These are phyloP conservation scores for Iris pallida DNA, from an alignment of 116 monocot genomes.

Conservation along the genomic window DNA sequence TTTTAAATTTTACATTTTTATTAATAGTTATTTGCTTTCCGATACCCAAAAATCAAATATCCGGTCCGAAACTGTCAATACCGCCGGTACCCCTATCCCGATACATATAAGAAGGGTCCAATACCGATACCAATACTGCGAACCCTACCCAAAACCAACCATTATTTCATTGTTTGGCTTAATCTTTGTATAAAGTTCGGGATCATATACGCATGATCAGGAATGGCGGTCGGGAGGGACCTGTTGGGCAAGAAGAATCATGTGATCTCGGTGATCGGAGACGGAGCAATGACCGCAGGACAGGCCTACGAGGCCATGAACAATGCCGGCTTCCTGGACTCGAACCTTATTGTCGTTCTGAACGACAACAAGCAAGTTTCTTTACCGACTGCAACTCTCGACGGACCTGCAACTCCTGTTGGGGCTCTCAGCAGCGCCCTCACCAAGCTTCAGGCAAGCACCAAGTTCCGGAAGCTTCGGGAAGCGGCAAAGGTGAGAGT, in stretches of 20 bases:
- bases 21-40: too few relatives aligned
- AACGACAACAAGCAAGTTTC: conserved; percentile 77
- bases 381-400: conserved; percentile 60
- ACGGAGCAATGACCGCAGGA: conserved; percentile 76
- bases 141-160: too few relatives aligned
- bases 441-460: conserved; percentile 62
- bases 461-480: conserved; percentile 52
- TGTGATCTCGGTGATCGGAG: conserved; percentile 69
- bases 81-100: too few relatives aligned
- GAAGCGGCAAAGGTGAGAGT: conserved; percentile 63
- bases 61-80: too few relatives aligned
- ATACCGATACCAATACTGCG: too few relatives aligned
- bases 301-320: conserved; percentile 86
- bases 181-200: too few relatives aligned
- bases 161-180: too few relatives aligned
- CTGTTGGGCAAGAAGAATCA: conserved; percentile 57
- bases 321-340: conserved; percentile 58
- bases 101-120: too few relatives aligned
- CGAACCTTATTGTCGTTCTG: conserved; percentile 61
- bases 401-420: conserved; percentile 62
- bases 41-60: too few relatives aligned
- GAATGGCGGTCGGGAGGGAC: conserved; percentile 76
- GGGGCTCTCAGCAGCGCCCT: conserved; percentile 66
- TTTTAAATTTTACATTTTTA: too few relatives aligned
- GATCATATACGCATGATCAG: conserved; percentile 7